A percentile compares a stretch with the other conserved stretches of the same genome.
Conservation (phyloP, 306 rosid species). For the Sesbania bispinosa region DNA sequence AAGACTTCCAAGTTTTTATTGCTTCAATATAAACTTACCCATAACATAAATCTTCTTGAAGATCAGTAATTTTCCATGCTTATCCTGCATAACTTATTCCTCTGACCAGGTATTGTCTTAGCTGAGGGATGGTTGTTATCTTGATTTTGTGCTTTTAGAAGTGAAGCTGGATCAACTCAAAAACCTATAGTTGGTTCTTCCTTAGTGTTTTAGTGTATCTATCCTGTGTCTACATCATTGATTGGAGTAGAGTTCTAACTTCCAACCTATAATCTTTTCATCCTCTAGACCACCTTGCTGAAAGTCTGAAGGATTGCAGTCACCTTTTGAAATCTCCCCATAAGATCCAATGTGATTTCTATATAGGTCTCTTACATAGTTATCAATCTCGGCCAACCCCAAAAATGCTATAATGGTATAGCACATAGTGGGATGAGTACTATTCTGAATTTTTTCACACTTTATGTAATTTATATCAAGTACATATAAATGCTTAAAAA, state of each 20-base stretch:
- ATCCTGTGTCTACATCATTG: neutral
- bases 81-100: neutral
- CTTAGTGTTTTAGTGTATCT: neutral
- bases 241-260: neutral
- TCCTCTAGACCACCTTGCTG: conserved; percentile 1
- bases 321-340: neutral
- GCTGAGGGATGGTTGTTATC: neutral
- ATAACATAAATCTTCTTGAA: too few relatives aligned
- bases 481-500: too few relatives aligned
- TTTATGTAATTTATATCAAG: too few relatives aligned
- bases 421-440: too few relatives aligned
- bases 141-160: neutral
- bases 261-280: neutral
- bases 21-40: too few relatives aligned
- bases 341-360: neutral
- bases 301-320: neutral
- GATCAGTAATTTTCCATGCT: neutral
- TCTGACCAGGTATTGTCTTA: neutral
- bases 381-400: too few relatives aligned
- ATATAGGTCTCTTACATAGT: neutral
- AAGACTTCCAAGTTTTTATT: too few relatives aligned
- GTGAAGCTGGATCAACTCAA: neutral
- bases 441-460: too few relatives aligned
- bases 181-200: neutral
- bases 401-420: too few relatives aligned